These are phyloP conservation scores for Epichloe baconii DNA, from an alignment of 2,329 filamentous ascomycete genomes.

Conservation along the genomic window DNA sequence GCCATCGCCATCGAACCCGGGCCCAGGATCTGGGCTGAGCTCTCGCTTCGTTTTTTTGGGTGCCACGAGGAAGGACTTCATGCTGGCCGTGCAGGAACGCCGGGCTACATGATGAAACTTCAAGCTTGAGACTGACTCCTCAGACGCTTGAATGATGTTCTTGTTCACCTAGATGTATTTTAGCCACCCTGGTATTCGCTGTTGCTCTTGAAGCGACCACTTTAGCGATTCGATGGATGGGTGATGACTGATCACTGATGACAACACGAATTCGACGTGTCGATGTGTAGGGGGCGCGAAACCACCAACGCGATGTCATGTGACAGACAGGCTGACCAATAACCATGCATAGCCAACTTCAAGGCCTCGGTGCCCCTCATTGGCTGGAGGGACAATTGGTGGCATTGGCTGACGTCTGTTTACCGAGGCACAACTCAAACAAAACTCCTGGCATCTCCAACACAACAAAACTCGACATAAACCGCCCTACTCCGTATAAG, in stretches of 20 bases:
- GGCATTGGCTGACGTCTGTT: background rate
- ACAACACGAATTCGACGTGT: background rate
- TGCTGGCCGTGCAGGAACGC: slow-evolving; percentile 14
- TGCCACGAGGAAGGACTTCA: slow-evolving; percentile 45
- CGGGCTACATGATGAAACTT: background rate
- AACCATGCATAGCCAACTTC: background rate
- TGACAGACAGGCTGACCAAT: background rate
- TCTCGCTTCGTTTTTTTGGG: slow-evolving; percentile 33
- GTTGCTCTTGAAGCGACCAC: background rate
- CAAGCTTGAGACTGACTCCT: background rate
- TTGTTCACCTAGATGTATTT: background rate
- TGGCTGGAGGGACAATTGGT: too few relatives aligned
- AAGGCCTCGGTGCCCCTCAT: background rate
- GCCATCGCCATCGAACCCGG: slow-evolving; percentile 8
- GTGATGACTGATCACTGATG: too few relatives aligned
- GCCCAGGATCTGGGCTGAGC: slow-evolving; percentile 15
- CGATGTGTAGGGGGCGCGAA: background rate
- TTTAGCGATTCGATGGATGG: background rate
- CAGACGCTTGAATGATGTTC: background rate
- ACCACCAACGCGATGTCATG: slow-evolving; percentile 2
- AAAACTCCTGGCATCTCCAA: slow-evolving; percentile 10
- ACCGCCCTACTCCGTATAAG: too few relatives aligned
- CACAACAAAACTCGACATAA: background rate
- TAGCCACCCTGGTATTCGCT: background rate
- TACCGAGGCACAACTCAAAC: slow-evolving; percentile 8